A percentile compares a stretch with the other conserved stretches of the same genome.
phyloP scores from a whole-genome alignment of 2,329 filamentous ascomycete species.

The Periconia sp. region DNA sequence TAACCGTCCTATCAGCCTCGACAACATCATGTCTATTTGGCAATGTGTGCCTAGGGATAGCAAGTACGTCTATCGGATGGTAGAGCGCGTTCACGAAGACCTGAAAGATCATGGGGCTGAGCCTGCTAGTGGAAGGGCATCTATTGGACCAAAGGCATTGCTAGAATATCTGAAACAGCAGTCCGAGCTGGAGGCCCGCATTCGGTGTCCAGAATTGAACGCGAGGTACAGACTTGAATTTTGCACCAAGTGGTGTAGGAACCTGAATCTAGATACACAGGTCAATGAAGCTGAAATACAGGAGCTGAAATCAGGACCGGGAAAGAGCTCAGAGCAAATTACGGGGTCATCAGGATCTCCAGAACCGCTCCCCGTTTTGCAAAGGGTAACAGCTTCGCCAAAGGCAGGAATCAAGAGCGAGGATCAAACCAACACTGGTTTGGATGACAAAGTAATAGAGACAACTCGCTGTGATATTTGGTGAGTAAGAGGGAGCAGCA shows the following conservation, averaged over 20 bases:
- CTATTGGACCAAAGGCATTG: background rate
- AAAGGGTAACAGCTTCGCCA: too few species aligned
- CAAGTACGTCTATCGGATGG: constrained; percentile 24
- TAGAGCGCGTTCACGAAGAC: constrained; percentile 4
- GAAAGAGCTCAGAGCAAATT: too few species aligned
- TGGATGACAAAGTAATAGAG: too few species aligned
- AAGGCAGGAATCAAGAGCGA: too few species aligned
- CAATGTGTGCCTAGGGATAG: constrained; percentile 21
- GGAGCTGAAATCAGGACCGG: too few species aligned
- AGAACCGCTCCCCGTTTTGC: too few species aligned
- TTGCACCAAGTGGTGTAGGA: background rate
- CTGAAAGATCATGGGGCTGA: background rate
- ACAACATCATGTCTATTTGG: constrained; percentile 27
- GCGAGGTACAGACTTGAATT: background rate
- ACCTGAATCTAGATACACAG: background rate
- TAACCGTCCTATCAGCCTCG: constrained; percentile 17
- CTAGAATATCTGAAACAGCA: background rate
- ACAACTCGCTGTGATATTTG: too few species aligned
- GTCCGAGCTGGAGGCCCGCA: background rate
- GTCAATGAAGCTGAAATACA: too few species aligned
- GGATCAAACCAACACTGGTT: too few species aligned
- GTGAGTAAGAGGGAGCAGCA: too few species aligned
- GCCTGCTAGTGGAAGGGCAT: background rate
- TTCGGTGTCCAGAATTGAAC: background rate
- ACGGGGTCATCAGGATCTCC: too few species aligned